Base-by-base conservation (phyloP, 2,329 filamentous ascomycete species). In the Xylariaceae sp. region DNA sequence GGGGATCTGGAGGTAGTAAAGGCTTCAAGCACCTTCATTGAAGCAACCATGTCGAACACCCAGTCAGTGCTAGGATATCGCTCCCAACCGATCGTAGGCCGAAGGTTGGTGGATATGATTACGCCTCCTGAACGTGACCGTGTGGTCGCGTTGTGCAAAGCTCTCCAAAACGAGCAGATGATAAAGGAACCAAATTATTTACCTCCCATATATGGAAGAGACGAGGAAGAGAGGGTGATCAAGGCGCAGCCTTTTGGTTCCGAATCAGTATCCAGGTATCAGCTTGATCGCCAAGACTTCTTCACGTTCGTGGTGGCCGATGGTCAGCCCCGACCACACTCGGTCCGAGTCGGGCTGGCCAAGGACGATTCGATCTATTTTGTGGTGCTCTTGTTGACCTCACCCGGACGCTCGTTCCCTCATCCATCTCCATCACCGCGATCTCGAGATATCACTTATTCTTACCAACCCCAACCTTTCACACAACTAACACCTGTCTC, bases 341-440 rank as follows among this genome's bases (percentile, higher is more conserved):
- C 78, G 2, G 74, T 85, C 26, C 82, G 80, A 1, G 67, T 87
- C 33, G 84, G 84, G 1, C 75, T 88, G 26, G 82, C 80, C 11
- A 87, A 86, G 65, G 80, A 81, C 60, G 82, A 84, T 3, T 85
- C 84, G 34, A 84, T 86, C 56, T 88, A 85, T 69, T 87, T 87
- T 62, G 78, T 88, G 37, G 81, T 86, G 6, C 64, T 87, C 52
- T 63, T 79, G 36, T 67, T 86, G 56, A 73, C 64, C 23, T 61
- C 75, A 0, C 68, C 71, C 1, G 57, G 73, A 2, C 75, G 75
- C 33, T 69, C 74, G 14, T 73, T 73, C 40, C 72, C 77, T 24
- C 79, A 80, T 48, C 76, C 76, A 3, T 76, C 78, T 2, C 77
- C 79, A 3, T 78, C 80, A 11, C 76, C 77, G 14, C 75, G 80